Percentiles rank a stretch among this genome's conserved stretches.
These are phyloP conservation scores for Cryomyces minteri DNA, from an alignment of 495 filamentous ascomycete genomes.

Conservation along the genomic window DNA sequence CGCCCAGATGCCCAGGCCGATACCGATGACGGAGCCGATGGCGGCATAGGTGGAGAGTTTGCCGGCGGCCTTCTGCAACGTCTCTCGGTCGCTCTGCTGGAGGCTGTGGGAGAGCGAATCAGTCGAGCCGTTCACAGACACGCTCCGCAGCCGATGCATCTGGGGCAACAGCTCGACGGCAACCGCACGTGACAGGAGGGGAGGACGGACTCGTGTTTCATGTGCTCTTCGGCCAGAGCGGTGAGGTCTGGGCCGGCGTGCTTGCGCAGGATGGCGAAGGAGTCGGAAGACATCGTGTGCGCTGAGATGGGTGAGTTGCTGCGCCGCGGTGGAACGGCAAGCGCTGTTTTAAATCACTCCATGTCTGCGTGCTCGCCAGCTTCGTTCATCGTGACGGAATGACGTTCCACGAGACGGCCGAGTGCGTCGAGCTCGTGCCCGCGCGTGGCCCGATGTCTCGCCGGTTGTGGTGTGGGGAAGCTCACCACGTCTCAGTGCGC, in stretches of 20 bases:
- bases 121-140: neutral
- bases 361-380: too few relatives aligned
- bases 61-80: conserved; percentile 31
- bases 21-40: conserved; percentile 38
- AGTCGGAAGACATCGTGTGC: conserved; percentile 25
- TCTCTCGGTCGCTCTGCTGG: conserved; percentile 35
- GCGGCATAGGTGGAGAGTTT: conserved; percentile 32
- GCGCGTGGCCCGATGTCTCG: too few relatives aligned
- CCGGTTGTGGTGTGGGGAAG: too few relatives aligned
- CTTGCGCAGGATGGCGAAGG: conserved; percentile 36
- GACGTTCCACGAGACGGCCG: too few relatives aligned
- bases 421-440: too few relatives aligned
- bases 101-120: conserved; percentile 22
- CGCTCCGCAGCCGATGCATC: neutral
- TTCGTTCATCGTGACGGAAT: too few relatives aligned
- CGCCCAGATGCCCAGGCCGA: conserved; percentile 37
- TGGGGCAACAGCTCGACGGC: neutral
- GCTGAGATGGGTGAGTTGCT: neutral
- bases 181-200: neutral
- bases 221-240: conserved; percentile 40
- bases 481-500: too few relatives aligned
- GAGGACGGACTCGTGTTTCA: conserved; percentile 31
- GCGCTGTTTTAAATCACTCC: too few relatives aligned
- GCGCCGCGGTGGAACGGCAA: too few relatives aligned
- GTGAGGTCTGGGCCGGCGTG: conserved; percentile 32